These are phyloP conservation scores for Colletotrichum sp. DNA, from an alignment of 2,329 filamentous ascomycete genomes.

Conservation along the genomic window DNA sequence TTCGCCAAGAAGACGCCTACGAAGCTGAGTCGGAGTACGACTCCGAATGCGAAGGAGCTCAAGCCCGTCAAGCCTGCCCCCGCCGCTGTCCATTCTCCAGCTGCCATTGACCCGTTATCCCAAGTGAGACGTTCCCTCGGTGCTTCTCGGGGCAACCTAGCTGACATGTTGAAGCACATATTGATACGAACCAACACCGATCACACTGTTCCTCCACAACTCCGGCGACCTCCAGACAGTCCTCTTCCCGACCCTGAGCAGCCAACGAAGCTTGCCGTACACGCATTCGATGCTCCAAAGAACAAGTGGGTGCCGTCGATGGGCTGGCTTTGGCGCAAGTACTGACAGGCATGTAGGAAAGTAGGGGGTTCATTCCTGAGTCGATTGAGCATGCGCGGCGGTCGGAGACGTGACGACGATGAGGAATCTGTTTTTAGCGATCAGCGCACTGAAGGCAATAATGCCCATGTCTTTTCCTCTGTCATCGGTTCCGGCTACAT, in stretches of 20 bases:
- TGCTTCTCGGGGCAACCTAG: neutral
- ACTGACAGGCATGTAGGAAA: slow-evolving; percentile 62
- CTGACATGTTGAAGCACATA: slow-evolving; percentile 54
- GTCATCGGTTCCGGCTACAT: slow-evolving; percentile 76
- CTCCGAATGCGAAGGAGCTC: slow-evolving; percentile 21
- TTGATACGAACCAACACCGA: slow-evolving; percentile 72
- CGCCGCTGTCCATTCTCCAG: slow-evolving; percentile 10
- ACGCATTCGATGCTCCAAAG: slow-evolving; percentile 51
- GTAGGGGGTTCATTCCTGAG: slow-evolving; percentile 89
- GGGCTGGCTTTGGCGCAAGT: neutral
- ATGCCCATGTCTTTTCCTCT: slow-evolving; percentile 83
- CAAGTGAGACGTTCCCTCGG: slow-evolving; percentile 25
- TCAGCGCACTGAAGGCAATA: slow-evolving; percentile 76
- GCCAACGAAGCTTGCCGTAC: slow-evolving; percentile 39
- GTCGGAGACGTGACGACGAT: slow-evolving; percentile 76
- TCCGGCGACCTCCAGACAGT: slow-evolving; percentile 61
- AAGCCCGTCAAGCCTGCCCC: slow-evolving; percentile 21
- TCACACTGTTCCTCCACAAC: slow-evolving; percentile 59
- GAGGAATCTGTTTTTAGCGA: slow-evolving; percentile 75
- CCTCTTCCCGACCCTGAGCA: slow-evolving; percentile 46
- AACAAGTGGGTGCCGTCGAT: slow-evolving; percentile 61
- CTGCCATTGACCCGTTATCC: slow-evolving; percentile 33
- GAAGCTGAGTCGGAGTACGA: slow-evolving; percentile 10
- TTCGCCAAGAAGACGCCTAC: slow-evolving; percentile 21
- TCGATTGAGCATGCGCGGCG: slow-evolving; percentile 73